A percentile compares a stretch with the other conserved stretches of the same genome.
Conservation (phyloP, 2,329 filamentous ascomycete genomes). For the Phyllosticta ampelicida region DNA sequence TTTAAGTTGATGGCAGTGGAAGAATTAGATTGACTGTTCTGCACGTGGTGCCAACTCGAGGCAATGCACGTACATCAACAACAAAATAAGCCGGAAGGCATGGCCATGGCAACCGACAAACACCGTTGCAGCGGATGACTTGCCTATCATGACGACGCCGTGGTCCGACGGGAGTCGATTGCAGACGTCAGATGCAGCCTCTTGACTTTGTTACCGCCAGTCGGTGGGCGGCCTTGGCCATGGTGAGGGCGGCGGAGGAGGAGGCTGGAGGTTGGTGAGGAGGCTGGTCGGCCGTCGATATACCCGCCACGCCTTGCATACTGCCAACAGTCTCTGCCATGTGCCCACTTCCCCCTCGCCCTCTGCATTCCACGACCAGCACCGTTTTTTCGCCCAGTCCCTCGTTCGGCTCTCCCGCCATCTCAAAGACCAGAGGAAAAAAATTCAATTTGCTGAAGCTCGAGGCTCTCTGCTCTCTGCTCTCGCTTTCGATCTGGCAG, state of each 20-base stretch:
- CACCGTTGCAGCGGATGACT: not conserved
- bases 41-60: not conserved
- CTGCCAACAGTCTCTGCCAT: not conserved
- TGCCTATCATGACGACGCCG: not conserved
- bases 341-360: not conserved
- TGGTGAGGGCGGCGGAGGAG: slow-evolving; percentile 4
- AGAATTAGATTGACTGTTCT: not conserved
- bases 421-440: not conserved
- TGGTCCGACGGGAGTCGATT: not conserved
- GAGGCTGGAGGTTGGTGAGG: slow-evolving; percentile 1
- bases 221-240: slow-evolving; percentile 2
- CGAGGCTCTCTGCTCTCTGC: not conserved
- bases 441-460: not conserved
- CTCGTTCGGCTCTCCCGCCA: slow-evolving; percentile 3
- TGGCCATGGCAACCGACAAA: not conserved
- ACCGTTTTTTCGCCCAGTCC: slow-evolving; percentile 2
- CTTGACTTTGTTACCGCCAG: slow-evolving; percentile 1
- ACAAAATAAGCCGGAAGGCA: not conserved
- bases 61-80: not conserved
- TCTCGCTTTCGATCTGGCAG: not conserved
- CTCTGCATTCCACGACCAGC: not conserved
- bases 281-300: slow-evolving; percentile 1
- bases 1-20: too few relatives aligned
- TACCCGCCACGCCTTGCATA: slow-evolving; percentile 6
- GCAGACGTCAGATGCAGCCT: not conserved